A percentile compares a stretch with the other conserved stretches of the same genome.
phyloP scores from a whole-genome alignment of 2,329 filamentous ascomycete genomes.

The Tolypocladium tundrense region DNA sequence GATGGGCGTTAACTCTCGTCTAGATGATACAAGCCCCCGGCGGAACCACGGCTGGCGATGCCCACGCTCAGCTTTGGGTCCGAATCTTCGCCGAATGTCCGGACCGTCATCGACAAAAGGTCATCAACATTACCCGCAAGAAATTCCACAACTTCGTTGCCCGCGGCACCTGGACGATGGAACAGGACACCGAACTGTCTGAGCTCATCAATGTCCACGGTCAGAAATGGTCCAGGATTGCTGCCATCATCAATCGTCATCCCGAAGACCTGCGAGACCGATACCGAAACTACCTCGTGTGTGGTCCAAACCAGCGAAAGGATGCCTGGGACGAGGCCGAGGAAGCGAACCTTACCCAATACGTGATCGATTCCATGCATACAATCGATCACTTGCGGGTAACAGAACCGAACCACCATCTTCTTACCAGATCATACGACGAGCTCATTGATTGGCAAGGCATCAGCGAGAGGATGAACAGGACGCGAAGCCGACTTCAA shows the following conservation, averaged over 20 bases:
- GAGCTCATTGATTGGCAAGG: slow-evolving; percentile 53
- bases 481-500: slow-evolving; percentile 54
- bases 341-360: slow-evolving; percentile 39
- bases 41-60: slow-evolving; percentile 23
- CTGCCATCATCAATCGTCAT: slow-evolving; percentile 50
- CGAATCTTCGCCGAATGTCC: slow-evolving; percentile 37
- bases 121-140: slow-evolving; percentile 48
- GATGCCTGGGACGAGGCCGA: slow-evolving; percentile 53
- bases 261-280: slow-evolving; percentile 59
- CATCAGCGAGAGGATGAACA: slow-evolving; percentile 52
- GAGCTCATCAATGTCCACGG: slow-evolving; percentile 24
- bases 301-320: slow-evolving; percentile 39
- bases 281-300: slow-evolving; percentile 57
- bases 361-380: slow-evolving; percentile 42
- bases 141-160: slow-evolving; percentile 56
- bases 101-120: slow-evolving; percentile 38
- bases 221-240: slow-evolving; percentile 53
- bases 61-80: slow-evolving; percentile 37
- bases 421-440: slow-evolving; percentile 33
- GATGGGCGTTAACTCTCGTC: not conserved
- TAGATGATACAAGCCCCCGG: slow-evolving; percentile 26
- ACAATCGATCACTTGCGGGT: slow-evolving; percentile 31
- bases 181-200: slow-evolving; percentile 25
- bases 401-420: slow-evolving; percentile 18
- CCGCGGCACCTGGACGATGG: slow-evolving; percentile 32